Base-by-base conservation (phyloP, 495 filamentous ascomycete species). In the Friedmanniomyces simplex region DNA sequence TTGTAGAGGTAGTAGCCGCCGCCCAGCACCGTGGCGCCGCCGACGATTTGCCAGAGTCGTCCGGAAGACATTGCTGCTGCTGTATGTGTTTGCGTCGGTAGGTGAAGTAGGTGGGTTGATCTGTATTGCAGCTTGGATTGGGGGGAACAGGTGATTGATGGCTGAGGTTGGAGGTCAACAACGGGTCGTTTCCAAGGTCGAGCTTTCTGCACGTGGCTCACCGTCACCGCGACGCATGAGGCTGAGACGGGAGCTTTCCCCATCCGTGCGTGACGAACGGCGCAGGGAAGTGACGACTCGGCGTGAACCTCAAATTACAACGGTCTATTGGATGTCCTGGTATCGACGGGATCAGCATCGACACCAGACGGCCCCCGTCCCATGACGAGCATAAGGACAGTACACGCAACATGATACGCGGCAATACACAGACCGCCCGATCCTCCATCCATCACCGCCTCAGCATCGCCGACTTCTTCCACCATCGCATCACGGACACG, bases 1-100 rank as follows among this genome's bases (percentile, higher is more conserved):
- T 73, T 77, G 73, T 96, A 97, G 52, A 97, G 77, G 76, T 97
- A 98, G 79, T 96, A 96, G 16, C 85, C 91, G 43, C 80, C 76
- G 39, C 80, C 81, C 55, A 81, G 85, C 18, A 78, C 86, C 43
- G 78, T 84, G 14, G 75, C 78, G 49, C 82, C 65, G 59, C 82
- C 88, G 39, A 26, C 59, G 50, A 57, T 43, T 13, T 52, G 60
- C 20, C 63, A 21, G 32, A 58, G 46, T 12, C 63, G 50, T 25
- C 34, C 14, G 20, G 54, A 50, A 34, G 66, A 63, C 66, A 70
- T 70, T 20, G 51, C 61, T 32, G 21, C 7, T 57, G 55, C 32
- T 25, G 30, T 36, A 32, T 25, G 57, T 20, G n/a, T 24, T 43
- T 30, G 42, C 42, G 57, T 25, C 10, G n/a, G 51, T 25, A 26